These are phyloP conservation scores for Pugionium cornutum DNA, from an alignment of 345 rosid species.

Conservation along the genomic window DNA sequence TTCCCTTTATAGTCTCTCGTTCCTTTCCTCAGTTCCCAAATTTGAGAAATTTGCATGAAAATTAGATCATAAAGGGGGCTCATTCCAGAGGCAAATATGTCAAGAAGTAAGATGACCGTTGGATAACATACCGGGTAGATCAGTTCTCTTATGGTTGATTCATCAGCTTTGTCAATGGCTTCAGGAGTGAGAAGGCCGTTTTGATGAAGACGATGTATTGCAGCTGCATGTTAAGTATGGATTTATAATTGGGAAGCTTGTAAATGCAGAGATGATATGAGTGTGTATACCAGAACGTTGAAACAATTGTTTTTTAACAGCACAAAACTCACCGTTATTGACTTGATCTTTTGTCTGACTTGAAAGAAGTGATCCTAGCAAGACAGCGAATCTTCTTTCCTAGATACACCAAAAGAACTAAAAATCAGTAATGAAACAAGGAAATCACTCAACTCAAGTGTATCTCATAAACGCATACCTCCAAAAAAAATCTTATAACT, in stretches of 20 bases:
- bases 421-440: conserved; percentile 1
- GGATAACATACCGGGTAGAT: conserved; percentile 77
- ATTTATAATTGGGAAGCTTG: conserved; percentile 10
- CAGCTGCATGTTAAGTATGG: conserved; percentile 56
- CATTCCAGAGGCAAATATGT: conserved; percentile 3
- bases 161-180: conserved; percentile 77
- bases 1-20: neutral
- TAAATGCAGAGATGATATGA: neutral
- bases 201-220: conserved; percentile 77
- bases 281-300: neutral
- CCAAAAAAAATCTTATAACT: neutral
- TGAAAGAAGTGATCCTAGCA: conserved; percentile 66
- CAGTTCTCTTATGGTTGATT: conserved; percentile 67
- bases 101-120: conserved; percentile 12
- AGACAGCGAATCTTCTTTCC: conserved; percentile 81
- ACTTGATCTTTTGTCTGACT: conserved; percentile 86
- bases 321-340: conserved; percentile 56
- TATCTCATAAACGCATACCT: neutral
- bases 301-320: conserved; percentile 6
- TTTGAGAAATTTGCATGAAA: neutral
- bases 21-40: neutral
- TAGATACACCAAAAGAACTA: conserved; percentile 17
- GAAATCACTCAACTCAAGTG: conserved; percentile 2
- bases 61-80: neutral
- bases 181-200: conserved; percentile 71